Evolutionary conservation across 768 basidiomycete genomes (phyloP), one percentile per base, ranked within the genome.

Genomic region (Phylloporus scabripes): DNA sequence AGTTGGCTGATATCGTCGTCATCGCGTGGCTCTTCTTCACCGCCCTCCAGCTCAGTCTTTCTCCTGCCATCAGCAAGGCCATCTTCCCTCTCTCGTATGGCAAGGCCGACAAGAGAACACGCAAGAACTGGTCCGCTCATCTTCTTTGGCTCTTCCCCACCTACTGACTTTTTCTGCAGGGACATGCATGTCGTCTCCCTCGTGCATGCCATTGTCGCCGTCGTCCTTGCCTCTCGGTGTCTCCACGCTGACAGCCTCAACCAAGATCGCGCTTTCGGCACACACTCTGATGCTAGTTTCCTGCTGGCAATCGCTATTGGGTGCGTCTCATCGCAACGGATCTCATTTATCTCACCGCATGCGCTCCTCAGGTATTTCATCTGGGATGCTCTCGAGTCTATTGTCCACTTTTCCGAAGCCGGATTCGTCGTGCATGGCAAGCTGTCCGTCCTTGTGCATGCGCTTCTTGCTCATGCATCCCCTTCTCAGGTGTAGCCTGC

Each of bases 391-490:
- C 49, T 88, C 23, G 87, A 91, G 64, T 78, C 82, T 7, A 66
- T 83, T 20, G 46, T 85, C 45, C 82, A 89, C 64, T 86, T 78
- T 57, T 74, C 76, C 42, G 83, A 87, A 49, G 43, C 81, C 4
- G 90, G 87, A 7, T 92, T 92, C 55, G 79, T 92, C 1, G 55
- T 84, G 14, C 92, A 95, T 59, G 92, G 89, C 71, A 57, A 41
- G 72, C 58, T 24, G 37, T 52, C 38, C 31, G 21, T 38, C 32
- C 21, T 26, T 28, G 7, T 11, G 18, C 29, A 8, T 24, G 42
- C 40, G 20, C 45, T 23, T 21, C 12, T 38, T 47, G 24, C 48
- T 56, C 12, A 59, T 34, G 11, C 23, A n/a, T 37, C 45, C 26
- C 8, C n/a, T 9, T 20, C 18, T 12, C 18, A 85, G 83, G 80